These are phyloP conservation scores for Rhododendron henanense DNA, from an alignment of 148 eudicot genomes.

Conservation along the genomic window DNA sequence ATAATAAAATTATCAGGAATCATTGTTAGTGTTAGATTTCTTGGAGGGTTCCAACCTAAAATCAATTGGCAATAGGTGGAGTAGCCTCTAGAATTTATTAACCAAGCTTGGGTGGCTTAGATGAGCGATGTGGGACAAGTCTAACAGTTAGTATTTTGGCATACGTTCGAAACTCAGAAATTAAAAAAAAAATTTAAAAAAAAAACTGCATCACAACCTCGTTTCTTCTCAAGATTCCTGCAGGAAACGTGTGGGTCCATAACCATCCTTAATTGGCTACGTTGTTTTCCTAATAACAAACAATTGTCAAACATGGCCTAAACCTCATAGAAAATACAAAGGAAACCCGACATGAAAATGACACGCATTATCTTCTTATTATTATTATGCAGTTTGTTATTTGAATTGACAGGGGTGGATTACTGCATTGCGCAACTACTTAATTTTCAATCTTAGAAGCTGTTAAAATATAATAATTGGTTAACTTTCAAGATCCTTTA, in stretches of 20 bases:
- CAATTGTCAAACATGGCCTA: slow-evolving; percentile 2
- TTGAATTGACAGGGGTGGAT: neutral
- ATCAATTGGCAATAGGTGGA: too few relatives aligned
- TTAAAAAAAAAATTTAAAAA: too few relatives aligned
- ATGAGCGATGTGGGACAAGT: too few relatives aligned
- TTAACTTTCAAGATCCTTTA: too few relatives aligned
- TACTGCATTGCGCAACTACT: neutral
- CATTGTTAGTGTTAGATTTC: too few relatives aligned
- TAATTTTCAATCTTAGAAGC: too few relatives aligned
- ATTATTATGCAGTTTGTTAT: neutral
- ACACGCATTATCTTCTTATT: neutral
- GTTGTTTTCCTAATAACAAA: neutral
- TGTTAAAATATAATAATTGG: too few relatives aligned
- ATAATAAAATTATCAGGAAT: neutral
- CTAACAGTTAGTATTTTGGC: too few relatives aligned
- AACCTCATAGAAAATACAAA: neutral
- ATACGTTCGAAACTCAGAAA: neutral
- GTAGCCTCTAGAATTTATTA: too few relatives aligned
- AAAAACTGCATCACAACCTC: neutral
- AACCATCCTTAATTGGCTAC: neutral
- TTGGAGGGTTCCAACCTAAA: too few relatives aligned
- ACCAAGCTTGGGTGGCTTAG: too few relatives aligned
- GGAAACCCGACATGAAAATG: neutral
- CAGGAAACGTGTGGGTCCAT: neutral
- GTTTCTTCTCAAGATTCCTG: neutral